Evolutionary conservation across 805 yeast species (phyloP), one percentile per base, ranked within the genome.

Genomic region (Lipomyces anomalus): DNA sequence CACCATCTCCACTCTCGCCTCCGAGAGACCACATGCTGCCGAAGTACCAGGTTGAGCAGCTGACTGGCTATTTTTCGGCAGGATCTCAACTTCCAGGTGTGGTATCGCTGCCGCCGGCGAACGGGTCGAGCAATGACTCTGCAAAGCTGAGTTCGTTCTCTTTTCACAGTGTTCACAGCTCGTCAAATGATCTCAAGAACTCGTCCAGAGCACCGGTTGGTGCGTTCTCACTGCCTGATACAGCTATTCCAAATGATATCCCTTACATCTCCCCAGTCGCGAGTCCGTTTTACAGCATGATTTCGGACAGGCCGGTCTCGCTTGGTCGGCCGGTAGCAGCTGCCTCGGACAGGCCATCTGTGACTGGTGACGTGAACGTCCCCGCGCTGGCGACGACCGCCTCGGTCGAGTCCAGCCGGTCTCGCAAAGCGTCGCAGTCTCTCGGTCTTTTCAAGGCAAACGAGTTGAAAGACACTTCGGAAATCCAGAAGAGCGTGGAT

Each of bases 371-470:
- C 30, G 13, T 9, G 11, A 26, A 26, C 11, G 30, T 13, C 11
- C 30, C 9, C 30, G 30, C 30, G 11, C 11, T 13, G 13, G 30
- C 30, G 30, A 9, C 30, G 30, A 9, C 30, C 30, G 30, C 30
- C 11, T 26, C 30, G 30, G 11, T 26, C 30, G 30, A 26, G 30
- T 26, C 30, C 11, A 26, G 44, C 23, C 44, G 48, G 20, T 40
- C 53, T 6, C 59, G 72, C 40, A 67, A 67, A 50, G 71, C 72
- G 17, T 65, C 71, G 35, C 57, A 61, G 42, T 63, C 69, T 17
- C 53, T 67, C 39, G 58, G 68, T 21, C 59, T 68, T 33, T 67
- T 67, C 47, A 60, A 59, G 38, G 67, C 61, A 24, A 51, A 57
- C 36, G 60, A 60, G 22, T 40, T 42, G 20, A 20, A 20, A 11